phyloP scores from a whole-genome alignment of 2,329 filamentous ascomycete genomes.

The Pleurostoma richardsiae region DNA sequence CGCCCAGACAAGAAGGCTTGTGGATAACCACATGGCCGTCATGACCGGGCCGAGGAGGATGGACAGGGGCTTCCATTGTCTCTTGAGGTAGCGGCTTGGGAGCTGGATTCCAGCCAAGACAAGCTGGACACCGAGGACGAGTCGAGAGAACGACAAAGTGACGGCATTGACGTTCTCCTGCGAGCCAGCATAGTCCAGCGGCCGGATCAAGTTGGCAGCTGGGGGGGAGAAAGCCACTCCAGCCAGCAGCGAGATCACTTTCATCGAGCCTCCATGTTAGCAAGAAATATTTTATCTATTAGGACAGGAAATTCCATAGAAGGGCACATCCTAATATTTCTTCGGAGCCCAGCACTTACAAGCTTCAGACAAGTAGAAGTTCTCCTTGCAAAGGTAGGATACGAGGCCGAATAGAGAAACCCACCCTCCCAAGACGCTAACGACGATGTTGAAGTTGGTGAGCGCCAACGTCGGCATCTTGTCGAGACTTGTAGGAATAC shows the following conservation, averaged over 20 bases:
- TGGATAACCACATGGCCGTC: constrained; percentile 80
- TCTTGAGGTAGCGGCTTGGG: constrained; percentile 73
- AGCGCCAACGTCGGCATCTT: constrained; percentile 35
- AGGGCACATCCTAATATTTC: neutral
- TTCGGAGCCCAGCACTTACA: constrained; percentile 50
- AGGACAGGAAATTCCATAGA: neutral
- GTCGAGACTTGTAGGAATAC: neutral
- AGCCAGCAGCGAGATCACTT: constrained; percentile 78
- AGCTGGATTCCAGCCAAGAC: constrained; percentile 85
- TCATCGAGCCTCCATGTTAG: neutral
- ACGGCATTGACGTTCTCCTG: constrained; percentile 59
- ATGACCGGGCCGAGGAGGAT: constrained; percentile 80
- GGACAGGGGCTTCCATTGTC: constrained; percentile 71
- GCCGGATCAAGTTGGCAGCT: constrained; percentile 70
- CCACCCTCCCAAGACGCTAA: constrained; percentile 78
- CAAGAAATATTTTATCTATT: no score
- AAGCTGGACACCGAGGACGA: constrained; percentile 86
- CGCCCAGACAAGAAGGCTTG: constrained; percentile 73
- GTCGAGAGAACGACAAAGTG: constrained; percentile 77
- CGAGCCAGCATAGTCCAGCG: constrained; percentile 65
- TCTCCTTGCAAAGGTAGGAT: constrained; percentile 84
- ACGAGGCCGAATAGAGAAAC: constrained; percentile 87
- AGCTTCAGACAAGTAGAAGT: constrained; percentile 86
- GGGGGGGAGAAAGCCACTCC: constrained; percentile 76
- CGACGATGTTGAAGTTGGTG: constrained; percentile 79